Percentiles rank a stretch among this genome's conserved stretches.
Conservation (phyloP, 805 yeast genomes). For the Lipomyces kockii region DNA sequence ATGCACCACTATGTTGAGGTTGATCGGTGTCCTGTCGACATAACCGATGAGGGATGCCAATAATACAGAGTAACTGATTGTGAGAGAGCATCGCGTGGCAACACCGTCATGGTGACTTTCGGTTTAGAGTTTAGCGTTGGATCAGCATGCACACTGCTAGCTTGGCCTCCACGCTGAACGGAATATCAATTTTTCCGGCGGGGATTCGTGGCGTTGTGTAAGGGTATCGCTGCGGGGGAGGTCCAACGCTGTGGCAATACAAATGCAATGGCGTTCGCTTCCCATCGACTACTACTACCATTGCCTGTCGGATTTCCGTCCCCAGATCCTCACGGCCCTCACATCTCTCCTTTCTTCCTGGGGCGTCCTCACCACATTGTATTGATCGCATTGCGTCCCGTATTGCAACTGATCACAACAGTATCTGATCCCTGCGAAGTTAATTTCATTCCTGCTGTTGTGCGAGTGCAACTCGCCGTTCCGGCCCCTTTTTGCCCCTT, state of each 20-base stretch:
- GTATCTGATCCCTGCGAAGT: neutral
- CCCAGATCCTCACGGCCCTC: too few relatives aligned
- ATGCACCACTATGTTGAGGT: too few relatives aligned
- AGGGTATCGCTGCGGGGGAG: neutral
- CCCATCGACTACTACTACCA: too few relatives aligned
- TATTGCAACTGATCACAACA: neutral
- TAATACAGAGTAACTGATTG: too few relatives aligned
- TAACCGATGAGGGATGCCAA: too few relatives aligned
- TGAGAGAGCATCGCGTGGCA: neutral
- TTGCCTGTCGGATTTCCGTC: neutral
- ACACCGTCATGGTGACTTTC: neutral
- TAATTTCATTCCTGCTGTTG: neutral
- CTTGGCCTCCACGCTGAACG: neutral
- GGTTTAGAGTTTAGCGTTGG: neutral
- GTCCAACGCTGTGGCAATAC: neutral
- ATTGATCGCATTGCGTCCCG: neutral
- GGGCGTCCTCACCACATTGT: neutral
- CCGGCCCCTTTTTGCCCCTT: slow-evolving; percentile 4
- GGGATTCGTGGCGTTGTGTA: neutral
- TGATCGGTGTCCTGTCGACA: too few relatives aligned
- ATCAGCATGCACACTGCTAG: too few relatives aligned
- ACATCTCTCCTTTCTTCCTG: neutral
- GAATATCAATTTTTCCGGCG: slow-evolving; percentile 1
- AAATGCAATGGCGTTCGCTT: neutral
- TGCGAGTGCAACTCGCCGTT: neutral